phyloP scores from a whole-genome alignment of 805 yeast species.

The Lachancea kluyveri region DNA sequence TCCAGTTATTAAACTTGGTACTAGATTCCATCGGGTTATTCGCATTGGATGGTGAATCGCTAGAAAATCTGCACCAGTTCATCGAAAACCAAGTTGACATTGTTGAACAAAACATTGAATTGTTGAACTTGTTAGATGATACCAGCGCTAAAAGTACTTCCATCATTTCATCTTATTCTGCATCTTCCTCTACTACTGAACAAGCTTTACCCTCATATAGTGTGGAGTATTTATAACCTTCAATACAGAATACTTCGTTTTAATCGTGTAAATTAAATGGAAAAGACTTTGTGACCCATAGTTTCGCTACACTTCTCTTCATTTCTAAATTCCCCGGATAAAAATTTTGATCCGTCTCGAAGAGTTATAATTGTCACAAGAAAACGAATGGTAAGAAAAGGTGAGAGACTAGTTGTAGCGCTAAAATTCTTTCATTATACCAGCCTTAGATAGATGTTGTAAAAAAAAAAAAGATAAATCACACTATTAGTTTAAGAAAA shows the following conservation, averaged over 20 bases:
- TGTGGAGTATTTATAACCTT: conserved; percentile 27
- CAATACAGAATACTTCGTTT: too few relatives aligned
- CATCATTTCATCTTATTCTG: conserved; percentile 7
- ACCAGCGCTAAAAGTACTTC: conserved; percentile 5
- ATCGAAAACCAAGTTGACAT: conserved; percentile 22
- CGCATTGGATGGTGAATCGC: conserved; percentile 23
- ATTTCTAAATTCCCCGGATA: too few relatives aligned
- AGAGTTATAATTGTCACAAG: too few relatives aligned
- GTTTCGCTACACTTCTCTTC: too few relatives aligned
- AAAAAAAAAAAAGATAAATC: not conserved
- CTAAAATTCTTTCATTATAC: too few relatives aligned
- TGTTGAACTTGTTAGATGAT: conserved; percentile 25
- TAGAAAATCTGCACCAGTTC: conserved; percentile 20
- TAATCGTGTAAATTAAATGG: too few relatives aligned
- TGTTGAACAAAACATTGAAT: conserved; percentile 26
- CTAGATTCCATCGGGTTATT: conserved; percentile 32
- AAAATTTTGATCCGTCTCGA: too few relatives aligned
- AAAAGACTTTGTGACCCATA: too few relatives aligned
- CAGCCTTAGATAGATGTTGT: not conserved
- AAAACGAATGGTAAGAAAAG: too few relatives aligned
- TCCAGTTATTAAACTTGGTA: conserved; percentile 26
- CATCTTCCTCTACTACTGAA: conserved; percentile 7
- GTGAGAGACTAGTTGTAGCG: too few relatives aligned
- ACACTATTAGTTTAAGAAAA: too few relatives aligned
- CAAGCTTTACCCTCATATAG: conserved; percentile 22